Conservation (phyloP, 1,284 basidiomycete species). For the Blastosporella zonata region DNA sequence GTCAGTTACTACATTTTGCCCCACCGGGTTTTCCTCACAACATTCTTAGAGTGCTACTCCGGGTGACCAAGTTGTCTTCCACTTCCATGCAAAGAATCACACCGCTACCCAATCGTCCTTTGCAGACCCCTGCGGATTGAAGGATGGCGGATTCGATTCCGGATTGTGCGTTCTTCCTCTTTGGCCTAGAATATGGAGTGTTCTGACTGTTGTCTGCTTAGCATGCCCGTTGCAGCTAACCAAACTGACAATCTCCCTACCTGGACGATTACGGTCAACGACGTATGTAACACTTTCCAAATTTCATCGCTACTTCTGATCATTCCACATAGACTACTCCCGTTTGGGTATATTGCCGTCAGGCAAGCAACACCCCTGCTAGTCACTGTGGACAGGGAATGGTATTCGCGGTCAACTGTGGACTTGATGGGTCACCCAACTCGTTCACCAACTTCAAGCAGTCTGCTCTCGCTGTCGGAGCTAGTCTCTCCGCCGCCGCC, state of each 20-base stretch:
- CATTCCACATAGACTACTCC: slow-evolving; percentile 37
- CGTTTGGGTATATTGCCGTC: slow-evolving; percentile 52
- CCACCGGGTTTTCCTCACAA: not conserved
- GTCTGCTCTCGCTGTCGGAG: slow-evolving; percentile 48
- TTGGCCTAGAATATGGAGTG: slow-evolving; percentile 1
- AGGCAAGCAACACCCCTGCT: slow-evolving; percentile 36
- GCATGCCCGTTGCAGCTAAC: slow-evolving; percentile 49
- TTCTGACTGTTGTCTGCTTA: slow-evolving; percentile 22
- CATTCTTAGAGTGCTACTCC: slow-evolving; percentile 38
- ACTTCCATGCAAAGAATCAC: slow-evolving; percentile 56
- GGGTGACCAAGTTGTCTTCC: slow-evolving; percentile 60
- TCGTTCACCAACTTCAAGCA: slow-evolving; percentile 58
- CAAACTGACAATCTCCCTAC: slow-evolving; percentile 49
- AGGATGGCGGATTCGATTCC: slow-evolving; percentile 50
- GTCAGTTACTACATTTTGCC: slow-evolving; percentile 33
- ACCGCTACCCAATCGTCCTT: slow-evolving; percentile 58
- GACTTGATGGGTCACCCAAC: slow-evolving; percentile 46
- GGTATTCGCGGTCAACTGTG: slow-evolving; percentile 66
- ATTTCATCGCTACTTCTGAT: not conserved
- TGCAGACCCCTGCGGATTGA: slow-evolving; percentile 45
- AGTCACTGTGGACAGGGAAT: slow-evolving; percentile 62
- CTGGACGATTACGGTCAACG: slow-evolving; percentile 52
- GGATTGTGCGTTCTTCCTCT: slow-evolving; percentile 48
- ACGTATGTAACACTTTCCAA: slow-evolving; percentile 33
- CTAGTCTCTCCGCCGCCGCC: slow-evolving; percentile 37